Conservation (phyloP, 2,329 filamentous ascomycete species). For the Pestalotiopsis fici region DNA sequence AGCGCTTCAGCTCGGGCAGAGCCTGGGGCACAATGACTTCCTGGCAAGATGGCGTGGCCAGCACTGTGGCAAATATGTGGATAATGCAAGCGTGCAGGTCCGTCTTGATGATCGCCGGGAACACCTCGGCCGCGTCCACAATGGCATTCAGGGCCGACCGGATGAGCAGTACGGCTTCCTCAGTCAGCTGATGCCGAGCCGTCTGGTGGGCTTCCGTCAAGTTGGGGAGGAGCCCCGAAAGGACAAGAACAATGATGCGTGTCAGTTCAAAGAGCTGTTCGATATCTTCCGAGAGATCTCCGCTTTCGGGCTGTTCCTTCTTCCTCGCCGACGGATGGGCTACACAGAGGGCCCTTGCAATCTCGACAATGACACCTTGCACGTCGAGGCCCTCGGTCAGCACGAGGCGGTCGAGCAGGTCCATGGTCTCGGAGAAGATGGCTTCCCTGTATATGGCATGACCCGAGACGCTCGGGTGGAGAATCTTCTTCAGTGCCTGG, state of each 20-base stretch:
- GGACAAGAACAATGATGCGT: conserved; percentile 89
- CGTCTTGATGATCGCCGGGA: conserved; percentile 93
- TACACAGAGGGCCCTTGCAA: conserved; percentile 85
- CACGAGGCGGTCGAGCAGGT: conserved; percentile 87
- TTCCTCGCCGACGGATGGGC: conserved; percentile 86
- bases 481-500: conserved; percentile 88
- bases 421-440: conserved; percentile 96
- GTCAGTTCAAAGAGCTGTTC: conserved; percentile 97
- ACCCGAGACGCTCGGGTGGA: conserved; percentile 91
- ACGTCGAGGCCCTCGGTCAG: conserved; percentile 88
- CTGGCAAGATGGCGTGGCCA: conserved; percentile 86
- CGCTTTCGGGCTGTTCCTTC: conserved; percentile 65
- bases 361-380: conserved; percentile 90
- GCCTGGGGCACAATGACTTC: conserved; percentile 86
- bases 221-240: conserved; percentile 85
- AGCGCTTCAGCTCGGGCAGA: conserved; percentile 88
- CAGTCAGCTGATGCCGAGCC: conserved; percentile 77
- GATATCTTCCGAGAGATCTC: conserved; percentile 90
- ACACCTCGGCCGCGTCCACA: conserved; percentile 92
- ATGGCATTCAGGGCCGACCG: conserved; percentile 81
- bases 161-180: conserved; percentile 82
- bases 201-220: conserved; percentile 66
- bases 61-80: conserved; percentile 92
- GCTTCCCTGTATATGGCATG: conserved; percentile 96
- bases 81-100: conserved; percentile 96